phyloP scores from a whole-genome alignment of 306 rosid species.

The Vachellia collinsii region DNA sequence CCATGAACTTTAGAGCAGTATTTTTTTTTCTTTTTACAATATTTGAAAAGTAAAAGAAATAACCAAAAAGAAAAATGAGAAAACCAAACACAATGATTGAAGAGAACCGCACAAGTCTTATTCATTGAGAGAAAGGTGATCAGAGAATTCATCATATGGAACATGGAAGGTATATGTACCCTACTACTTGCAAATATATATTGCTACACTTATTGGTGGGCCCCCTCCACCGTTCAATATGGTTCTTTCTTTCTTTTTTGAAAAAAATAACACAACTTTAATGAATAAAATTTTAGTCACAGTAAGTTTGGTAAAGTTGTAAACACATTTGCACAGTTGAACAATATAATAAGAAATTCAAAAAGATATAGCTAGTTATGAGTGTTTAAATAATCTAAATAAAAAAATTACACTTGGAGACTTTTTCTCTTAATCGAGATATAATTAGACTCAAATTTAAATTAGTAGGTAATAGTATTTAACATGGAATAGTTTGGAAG shows the following conservation, averaged over 20 bases:
- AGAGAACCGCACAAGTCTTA: constrained; percentile 34
- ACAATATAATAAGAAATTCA: no score
- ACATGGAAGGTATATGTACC: constrained; percentile 43
- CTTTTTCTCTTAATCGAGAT: neutral
- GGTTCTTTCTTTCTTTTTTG: neutral
- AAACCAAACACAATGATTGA: constrained; percentile 25
- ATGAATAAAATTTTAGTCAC: neutral
- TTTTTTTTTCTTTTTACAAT: neutral
- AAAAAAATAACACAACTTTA: neutral
- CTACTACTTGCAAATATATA: constrained; percentile 2
- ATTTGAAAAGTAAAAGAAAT: neutral
- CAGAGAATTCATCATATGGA: constrained; percentile 6
- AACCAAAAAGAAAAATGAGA: constrained; percentile 5
- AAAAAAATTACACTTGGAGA: neutral
- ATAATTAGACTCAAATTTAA: neutral
- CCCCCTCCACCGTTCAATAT: constrained; percentile 14
- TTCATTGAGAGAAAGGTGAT: constrained; percentile 27
- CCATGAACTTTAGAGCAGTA: neutral
- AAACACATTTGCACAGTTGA: neutral
- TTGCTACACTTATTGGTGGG: constrained; percentile 23
- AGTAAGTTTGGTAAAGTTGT: neutral
- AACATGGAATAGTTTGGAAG: neutral
- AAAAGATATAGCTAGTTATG: neutral
- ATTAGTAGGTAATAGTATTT: neutral
- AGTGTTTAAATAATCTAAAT: neutral